phyloP scores from a whole-genome alignment of 805 yeast genomes.

The Sungouiozyma intestinalis region DNA sequence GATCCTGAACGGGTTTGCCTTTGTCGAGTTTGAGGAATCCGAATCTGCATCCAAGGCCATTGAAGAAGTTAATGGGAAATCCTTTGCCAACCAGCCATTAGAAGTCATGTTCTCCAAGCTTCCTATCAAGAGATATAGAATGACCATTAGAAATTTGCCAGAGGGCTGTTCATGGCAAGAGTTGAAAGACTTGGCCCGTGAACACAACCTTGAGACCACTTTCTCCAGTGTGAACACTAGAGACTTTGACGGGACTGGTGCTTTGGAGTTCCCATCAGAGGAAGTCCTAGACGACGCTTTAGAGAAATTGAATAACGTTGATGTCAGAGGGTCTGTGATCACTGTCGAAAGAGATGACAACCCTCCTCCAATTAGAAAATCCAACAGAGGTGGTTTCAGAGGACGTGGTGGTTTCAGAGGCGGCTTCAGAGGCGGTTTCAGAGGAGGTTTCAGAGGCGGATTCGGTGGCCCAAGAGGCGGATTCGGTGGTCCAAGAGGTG shows the following conservation, averaged over 20 bases:
- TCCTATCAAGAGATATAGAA: conserved; percentile 64
- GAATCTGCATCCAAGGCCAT: conserved; percentile 70
- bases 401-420: conserved; percentile 43
- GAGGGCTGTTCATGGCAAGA: conserved; percentile 81
- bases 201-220: conserved; percentile 55
- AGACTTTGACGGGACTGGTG: conserved; percentile 39
- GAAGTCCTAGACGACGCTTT: conserved; percentile 72
- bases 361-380: conserved; percentile 41
- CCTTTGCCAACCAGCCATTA: conserved; percentile 44
- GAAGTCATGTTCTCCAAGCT: conserved; percentile 34
- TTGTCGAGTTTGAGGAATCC: conserved; percentile 70
- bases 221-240: conserved; percentile 40
- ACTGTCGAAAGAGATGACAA: conserved; percentile 68
- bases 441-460: conserved; percentile 31
- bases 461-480: conserved; percentile 36
- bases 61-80: conserved; percentile 61
- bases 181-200: conserved; percentile 81
- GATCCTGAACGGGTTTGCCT: conserved; percentile 76
- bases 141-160: conserved; percentile 59
- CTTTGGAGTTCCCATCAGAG: conserved; percentile 42
- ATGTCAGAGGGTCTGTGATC: conserved; percentile 58
- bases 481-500: conserved; percentile 32
- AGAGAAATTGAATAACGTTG: conserved; percentile 58
- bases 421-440: conserved; percentile 26
- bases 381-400: conserved; percentile 37